Conservation (phyloP, 202 grass and related monocot species). For the Schoenoplectus tabernaemontani region DNA sequence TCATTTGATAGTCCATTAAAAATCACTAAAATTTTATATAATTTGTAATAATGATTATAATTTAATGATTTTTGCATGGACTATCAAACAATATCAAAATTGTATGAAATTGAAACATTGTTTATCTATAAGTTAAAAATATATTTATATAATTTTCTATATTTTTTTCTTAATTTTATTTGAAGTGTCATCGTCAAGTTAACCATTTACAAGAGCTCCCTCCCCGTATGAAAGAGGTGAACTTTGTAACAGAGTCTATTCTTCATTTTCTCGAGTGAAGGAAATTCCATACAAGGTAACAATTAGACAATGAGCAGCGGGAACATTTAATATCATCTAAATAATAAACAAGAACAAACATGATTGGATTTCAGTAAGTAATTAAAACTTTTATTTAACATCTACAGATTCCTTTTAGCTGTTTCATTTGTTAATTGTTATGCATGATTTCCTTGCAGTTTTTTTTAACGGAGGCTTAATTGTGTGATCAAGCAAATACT, state of each 20-base stretch:
- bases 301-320: not conserved
- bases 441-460: not conserved
- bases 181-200: too few relatives aligned
- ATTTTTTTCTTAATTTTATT: too few relatives aligned
- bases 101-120: too few relatives aligned
- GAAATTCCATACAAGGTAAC: too few relatives aligned
- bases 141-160: too few relatives aligned
- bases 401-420: not conserved
- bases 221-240: not conserved
- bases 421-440: not conserved
- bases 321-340: not conserved
- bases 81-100: too few relatives aligned
- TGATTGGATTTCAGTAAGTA: not conserved
- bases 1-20: too few relatives aligned
- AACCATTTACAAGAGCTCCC: too few relatives aligned
- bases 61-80: too few relatives aligned
- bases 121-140: too few relatives aligned
- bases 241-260: not conserved
- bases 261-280: not conserved
- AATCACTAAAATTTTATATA: too few relatives aligned
- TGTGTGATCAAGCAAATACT: not conserved
- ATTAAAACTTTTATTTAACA: not conserved
- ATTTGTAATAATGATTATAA: too few relatives aligned
- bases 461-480: not conserved
- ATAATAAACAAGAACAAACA: not conserved